Evolutionary conservation across 768 basidiomycete genomes (phyloP).

Genomic region (Lactarius hatsudake): DNA sequence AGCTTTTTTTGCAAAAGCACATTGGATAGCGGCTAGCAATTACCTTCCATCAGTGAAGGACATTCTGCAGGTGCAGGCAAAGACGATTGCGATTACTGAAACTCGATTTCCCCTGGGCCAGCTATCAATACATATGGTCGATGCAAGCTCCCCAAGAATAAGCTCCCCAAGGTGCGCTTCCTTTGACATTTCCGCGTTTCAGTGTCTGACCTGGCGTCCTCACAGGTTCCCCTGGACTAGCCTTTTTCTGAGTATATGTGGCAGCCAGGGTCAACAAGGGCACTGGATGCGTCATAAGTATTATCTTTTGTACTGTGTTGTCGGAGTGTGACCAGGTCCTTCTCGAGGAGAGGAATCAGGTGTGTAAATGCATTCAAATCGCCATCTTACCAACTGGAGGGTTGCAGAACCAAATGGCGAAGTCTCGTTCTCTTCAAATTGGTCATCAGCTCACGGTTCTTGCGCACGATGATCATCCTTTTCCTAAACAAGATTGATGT

Average conservation of each 20-base stretch:
- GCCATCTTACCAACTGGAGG: not conserved
- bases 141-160: no score
- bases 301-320: conserved; percentile 75
- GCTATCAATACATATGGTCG: conserved; percentile 64
- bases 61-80: conserved; percentile 82
- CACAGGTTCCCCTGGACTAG: no score
- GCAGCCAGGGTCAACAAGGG: no score
- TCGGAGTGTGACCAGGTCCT: conserved; percentile 75
- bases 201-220: no score
- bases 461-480: conserved; percentile 61
- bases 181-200: no score
- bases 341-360: conserved; percentile 65
- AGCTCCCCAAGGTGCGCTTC: no score
- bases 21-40: conserved; percentile 76
- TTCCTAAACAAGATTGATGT: conserved; percentile 74
- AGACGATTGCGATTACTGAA: conserved; percentile 89
- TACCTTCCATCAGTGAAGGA: conserved; percentile 86
- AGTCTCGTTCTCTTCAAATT: conserved; percentile 73
- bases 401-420: conserved; percentile 68
- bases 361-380: conserved; percentile 31
- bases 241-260: no score
- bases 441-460: conserved; percentile 78
- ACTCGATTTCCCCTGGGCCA: conserved; percentile 75
- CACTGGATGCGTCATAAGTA: conserved; percentile 49
- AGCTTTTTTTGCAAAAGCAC: conserved; percentile 85